Conservation (phyloP, 495 filamentous ascomycete genomes). For the Sabuloglossum arenarium region DNA sequence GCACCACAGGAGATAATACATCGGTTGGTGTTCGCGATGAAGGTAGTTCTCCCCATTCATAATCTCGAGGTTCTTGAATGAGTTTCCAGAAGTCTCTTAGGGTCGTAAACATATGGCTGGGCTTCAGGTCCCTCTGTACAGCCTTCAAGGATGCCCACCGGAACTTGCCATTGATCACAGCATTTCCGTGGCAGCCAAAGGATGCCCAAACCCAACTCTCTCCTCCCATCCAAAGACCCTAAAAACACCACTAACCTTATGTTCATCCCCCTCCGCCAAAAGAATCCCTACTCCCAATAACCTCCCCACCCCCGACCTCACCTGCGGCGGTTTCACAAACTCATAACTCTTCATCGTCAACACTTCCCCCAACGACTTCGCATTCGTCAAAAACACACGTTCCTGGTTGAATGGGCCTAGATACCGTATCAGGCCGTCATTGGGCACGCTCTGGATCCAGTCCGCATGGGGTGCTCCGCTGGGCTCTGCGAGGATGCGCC, state of each 20-base stretch:
- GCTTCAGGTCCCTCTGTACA: too few relatives aligned
- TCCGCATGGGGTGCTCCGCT: slow-evolving; percentile 38
- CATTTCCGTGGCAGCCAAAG: neutral
- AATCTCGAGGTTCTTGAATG: too few relatives aligned
- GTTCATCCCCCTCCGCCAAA: slow-evolving; percentile 69
- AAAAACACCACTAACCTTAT: slow-evolving; percentile 26
- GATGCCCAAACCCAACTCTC: neutral
- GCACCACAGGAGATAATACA: too few relatives aligned
- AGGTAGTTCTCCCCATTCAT: too few relatives aligned
- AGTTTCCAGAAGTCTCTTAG: too few relatives aligned
- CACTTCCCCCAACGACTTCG: slow-evolving; percentile 28
- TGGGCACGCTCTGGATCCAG: slow-evolving; percentile 59
- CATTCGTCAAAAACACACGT: slow-evolving; percentile 27
- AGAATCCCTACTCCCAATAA: slow-evolving; percentile 59
- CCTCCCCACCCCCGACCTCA: slow-evolving; percentile 35
- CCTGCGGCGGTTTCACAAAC: slow-evolving; percentile 46
- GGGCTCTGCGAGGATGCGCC: slow-evolving; percentile 30
- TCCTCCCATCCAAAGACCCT: neutral
- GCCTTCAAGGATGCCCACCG: too few relatives aligned
- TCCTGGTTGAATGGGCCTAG: slow-evolving; percentile 46
- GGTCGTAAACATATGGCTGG: too few relatives aligned
- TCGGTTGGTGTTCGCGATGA: too few relatives aligned
- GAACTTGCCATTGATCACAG: too few relatives aligned
- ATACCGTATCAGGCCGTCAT: slow-evolving; percentile 73
- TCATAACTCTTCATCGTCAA: slow-evolving; percentile 53